Base-by-base conservation (phyloP, 441 rosid species). In the Hypseocharis bilobata region DNA sequence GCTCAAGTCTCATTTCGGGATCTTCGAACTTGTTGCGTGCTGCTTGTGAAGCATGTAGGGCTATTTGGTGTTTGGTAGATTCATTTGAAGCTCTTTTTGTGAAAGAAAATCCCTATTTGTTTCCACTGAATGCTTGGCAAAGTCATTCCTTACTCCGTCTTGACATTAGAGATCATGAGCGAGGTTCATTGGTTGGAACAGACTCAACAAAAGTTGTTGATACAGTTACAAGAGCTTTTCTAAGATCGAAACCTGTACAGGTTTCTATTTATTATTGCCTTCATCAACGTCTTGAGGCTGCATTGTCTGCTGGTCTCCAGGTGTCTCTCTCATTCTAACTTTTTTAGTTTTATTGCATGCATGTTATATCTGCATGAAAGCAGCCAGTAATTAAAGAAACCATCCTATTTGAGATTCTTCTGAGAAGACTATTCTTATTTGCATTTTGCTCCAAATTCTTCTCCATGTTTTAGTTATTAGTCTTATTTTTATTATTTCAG, bases 31-130 rank as follows among this genome's bases (percentile, higher is more conserved):
- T 93, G 84, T 70, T 86, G 76, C 88, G 76, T 66, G 92, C 85
- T 71, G 93, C 92, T 54, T 79, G 88, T 40, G 99, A 91, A 81
- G 92, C 91, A 70, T 86, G 93, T 70, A 86, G 73, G 73, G 92
- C 92, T 68, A 78, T 88, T 56, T 91, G 91, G 95, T 83, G 78
- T 40, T 75, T 93, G 70, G 70, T 88, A 73, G 86, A 91, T 73
- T 82, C 87, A 60, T 73, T 82, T 45, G 97, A 91, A 85, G 74
- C 78, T 55, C 75, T 72, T 59, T 87, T 70, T 64, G 60, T 58
- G 65, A 82, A 78, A 30, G 87, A 73, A 68, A 81, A 80, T 82
- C 74, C 64, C 64, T 60, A 59, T 78, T 67, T 74, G 65, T 86
- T 85, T 81, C 97, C 97, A 63, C 70, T 88, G 72, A 83, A 86